Evolutionary conservation across 1,284 basidiomycete species (phyloP).

Genomic region (Inonotus hispidus): DNA sequence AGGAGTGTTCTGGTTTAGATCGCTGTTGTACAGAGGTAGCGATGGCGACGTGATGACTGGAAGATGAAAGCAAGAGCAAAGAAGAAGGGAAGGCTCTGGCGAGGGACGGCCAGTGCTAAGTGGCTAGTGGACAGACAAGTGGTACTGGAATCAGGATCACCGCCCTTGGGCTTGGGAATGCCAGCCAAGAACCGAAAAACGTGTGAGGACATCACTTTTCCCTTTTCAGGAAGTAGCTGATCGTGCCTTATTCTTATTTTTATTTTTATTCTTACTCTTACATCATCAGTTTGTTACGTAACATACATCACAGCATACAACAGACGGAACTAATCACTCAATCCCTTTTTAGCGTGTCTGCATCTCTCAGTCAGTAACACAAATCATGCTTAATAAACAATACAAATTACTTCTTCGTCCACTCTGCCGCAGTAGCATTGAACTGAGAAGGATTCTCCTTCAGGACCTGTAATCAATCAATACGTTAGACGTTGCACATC

Average conservation of each 20-base stretch:
- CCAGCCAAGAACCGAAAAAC: neutral
- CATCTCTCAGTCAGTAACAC: neutral
- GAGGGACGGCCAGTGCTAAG: neutral
- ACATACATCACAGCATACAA: neutral
- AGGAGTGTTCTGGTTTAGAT: neutral
- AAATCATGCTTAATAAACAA: neutral
- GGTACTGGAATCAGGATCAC: neutral
- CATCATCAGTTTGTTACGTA: neutral
- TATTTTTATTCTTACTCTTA: neutral
- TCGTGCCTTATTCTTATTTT: neutral
- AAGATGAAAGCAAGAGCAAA: neutral
- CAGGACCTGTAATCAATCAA: conserved; percentile 42
- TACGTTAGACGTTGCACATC: neutral
- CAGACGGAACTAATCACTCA: neutral
- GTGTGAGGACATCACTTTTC: neutral
- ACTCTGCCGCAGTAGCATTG: conserved; percentile 67
- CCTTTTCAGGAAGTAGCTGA: neutral
- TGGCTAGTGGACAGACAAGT: neutral
- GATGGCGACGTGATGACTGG: conserved; percentile 4
- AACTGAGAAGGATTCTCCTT: conserved; percentile 72
- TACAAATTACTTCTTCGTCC: conserved; percentile 63
- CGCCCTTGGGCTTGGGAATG: neutral
- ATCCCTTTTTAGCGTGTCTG: neutral
- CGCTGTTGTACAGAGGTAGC: conserved; percentile 1
- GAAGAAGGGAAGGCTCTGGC: neutral